phyloP scores from a whole-genome alignment of 495 filamentous ascomycete species.

The Lepraria neglecta region DNA sequence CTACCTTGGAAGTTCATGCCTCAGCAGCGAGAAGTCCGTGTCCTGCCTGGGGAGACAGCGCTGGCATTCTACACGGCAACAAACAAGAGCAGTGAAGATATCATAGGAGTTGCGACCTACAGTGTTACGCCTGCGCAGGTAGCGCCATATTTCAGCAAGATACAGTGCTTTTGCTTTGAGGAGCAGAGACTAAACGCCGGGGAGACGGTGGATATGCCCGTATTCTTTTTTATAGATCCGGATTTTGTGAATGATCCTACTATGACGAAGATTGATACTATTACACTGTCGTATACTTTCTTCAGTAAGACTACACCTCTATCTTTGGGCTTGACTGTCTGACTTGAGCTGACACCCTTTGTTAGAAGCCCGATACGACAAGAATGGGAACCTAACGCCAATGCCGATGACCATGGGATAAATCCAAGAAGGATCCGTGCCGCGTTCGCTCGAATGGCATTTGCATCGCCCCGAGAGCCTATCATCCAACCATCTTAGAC shows the following conservation, averaged over 20 bases:
- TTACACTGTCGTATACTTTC: slow-evolving; percentile 95
- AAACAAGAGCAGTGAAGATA: slow-evolving; percentile 80
- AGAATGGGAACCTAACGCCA: slow-evolving; percentile 54
- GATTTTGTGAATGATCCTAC: slow-evolving; percentile 86
- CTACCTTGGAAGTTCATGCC: slow-evolving; percentile 96
- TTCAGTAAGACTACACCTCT: slow-evolving; percentile 65
- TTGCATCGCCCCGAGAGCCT: no score
- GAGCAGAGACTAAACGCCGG: slow-evolving; percentile 89
- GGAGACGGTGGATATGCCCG: slow-evolving; percentile 98
- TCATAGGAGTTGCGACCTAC: slow-evolving; percentile 97
- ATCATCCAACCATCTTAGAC: no score
- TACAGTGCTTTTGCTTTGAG: slow-evolving; percentile 99
- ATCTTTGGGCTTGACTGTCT: slow-evolving; percentile 8
- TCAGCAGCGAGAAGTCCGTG: slow-evolving; percentile 93
- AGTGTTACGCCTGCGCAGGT: slow-evolving; percentile 93
- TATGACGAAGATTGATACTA: slow-evolving; percentile 89
- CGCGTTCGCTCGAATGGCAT: background rate
- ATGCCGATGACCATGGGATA: slow-evolving; percentile 27
- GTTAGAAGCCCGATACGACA: slow-evolving; percentile 77
- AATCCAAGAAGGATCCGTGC: background rate
- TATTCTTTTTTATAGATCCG: slow-evolving; percentile 98
- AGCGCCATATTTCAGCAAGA: slow-evolving; percentile 98
- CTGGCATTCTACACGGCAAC: slow-evolving; percentile 97
- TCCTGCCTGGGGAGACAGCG: slow-evolving; percentile 92
- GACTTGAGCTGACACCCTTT: slow-evolving; percentile 28